Base-by-base conservation (phyloP, 2,329 filamentous ascomycete species). In the Sporothrix brasiliensis region DNA sequence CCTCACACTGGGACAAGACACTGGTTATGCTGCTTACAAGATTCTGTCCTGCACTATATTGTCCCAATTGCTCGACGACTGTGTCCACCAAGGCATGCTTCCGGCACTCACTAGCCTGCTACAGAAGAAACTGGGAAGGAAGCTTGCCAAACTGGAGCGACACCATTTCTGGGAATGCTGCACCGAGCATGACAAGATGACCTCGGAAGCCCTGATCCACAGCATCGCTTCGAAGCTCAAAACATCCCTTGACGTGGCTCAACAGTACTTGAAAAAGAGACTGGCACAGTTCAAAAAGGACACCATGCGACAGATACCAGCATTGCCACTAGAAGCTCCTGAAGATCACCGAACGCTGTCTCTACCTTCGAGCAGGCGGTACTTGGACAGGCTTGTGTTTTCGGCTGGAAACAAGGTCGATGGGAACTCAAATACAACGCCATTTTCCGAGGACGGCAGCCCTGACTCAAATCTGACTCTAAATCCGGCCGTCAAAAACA, bases 91-190 rank as follows among this genome's bases (percentile, higher is more conserved):
- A 71, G 75, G 11, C 61, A 70, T 21, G 67, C 53, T 54, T 1
- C 75, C 80, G 30, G 70, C 72, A 47, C 75, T 79, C 0, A 82
- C 87, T 11, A 70, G 77, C 3, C 73, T 80, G 2, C 75, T 78
- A 2, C 75, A 80, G 63, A 77, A 83, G 44, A 91, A 89, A 75
- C 77, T 89, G 0, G 84, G 83, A 72, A 82, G 85, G 27, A 84
- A 88, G 0, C 81, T 90, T 16, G 84, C 83, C 0, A 91, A 91
- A 75, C 74, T 90, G 0, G 83, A 88, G 44, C 74, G 16, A 0
- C 49, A 53, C 24, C 14, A 47, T 2, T 7, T 14, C 0, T 19
- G 4, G 1, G 2, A 39, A 2, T 5, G 50, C 5, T 2, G 4
- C 7, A 3, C 30, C 0, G 24, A 49, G 76, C 0, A 82, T 84